Evolutionary conservation across 2,329 filamentous ascomycete species (phyloP).

Genomic region (Diplodia sapinea): DNA sequence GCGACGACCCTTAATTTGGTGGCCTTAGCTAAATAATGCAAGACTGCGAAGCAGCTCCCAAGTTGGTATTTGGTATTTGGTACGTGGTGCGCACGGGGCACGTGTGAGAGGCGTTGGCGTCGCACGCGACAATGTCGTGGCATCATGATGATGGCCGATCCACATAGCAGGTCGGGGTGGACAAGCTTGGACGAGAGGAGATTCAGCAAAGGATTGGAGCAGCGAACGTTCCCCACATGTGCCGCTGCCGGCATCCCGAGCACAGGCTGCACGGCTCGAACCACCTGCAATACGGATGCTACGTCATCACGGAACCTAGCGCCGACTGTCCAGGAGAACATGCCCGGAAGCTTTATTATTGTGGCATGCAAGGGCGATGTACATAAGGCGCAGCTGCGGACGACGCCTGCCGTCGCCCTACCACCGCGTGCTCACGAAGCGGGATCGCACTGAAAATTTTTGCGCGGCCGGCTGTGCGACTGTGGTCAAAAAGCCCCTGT

Average conservation of each 20-base stretch:
- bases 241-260: constrained; percentile 9
- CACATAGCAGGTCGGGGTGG: constrained; percentile 1
- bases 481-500: neutral
- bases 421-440: neutral
- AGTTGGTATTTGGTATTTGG: neutral
- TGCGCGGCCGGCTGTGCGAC: neutral
- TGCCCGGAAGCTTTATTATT: neutral
- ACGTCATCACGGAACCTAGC: neutral
- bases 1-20: constrained; percentile 14
- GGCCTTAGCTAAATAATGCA: constrained; percentile 8
- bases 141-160: constrained; percentile 15
- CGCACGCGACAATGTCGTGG: neutral
- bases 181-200: constrained; percentile 4
- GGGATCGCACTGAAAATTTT: neutral
- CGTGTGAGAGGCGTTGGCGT: neutral
- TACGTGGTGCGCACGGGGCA: neutral
- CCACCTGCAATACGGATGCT: neutral
- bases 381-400: neutral
- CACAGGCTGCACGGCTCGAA: neutral
- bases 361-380: constrained; percentile 10
- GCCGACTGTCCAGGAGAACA: neutral
- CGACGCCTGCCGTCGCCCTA: neutral
- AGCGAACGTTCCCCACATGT: constrained; percentile 20
- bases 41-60: neutral
- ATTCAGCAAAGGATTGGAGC: constrained; percentile 6